A percentile compares a stretch with the other conserved stretches of the same genome.
These are phyloP conservation scores for Albatrellus sp. DNA, from an alignment of 1,284 basidiomycete species.

Conservation along the genomic window DNA sequence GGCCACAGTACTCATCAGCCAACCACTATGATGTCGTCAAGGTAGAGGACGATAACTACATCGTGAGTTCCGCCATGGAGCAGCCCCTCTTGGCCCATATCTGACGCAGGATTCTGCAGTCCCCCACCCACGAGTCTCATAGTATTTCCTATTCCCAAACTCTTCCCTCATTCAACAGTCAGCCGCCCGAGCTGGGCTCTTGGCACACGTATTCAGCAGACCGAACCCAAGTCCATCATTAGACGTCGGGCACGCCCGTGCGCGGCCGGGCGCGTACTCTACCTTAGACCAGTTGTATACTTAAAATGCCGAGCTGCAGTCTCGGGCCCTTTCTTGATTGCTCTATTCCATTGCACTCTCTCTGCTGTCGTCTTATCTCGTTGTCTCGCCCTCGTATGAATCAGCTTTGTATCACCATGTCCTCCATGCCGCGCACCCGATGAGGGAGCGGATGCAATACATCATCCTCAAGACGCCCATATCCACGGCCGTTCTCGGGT, in stretches of 20 bases:
- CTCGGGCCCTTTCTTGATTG: conserved; percentile 3
- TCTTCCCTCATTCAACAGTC: conserved; percentile 14
- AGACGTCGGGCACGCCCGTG: conserved; percentile 8
- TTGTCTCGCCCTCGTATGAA: too few species aligned
- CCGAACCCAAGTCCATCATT: conserved; percentile 44
- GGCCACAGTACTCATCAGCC: conserved; percentile 18
- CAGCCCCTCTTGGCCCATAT: not conserved
- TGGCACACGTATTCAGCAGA: conserved; percentile 57
- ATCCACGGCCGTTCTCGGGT: too few species aligned
- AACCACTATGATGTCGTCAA: conserved; percentile 21
- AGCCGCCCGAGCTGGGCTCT: conserved; percentile 27
- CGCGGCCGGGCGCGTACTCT: conserved; percentile 7
- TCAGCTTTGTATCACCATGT: too few species aligned
- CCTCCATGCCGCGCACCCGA: not conserved
- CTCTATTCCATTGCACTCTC: not conserved
- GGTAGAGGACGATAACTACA: conserved; percentile 56
- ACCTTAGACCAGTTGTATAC: conserved; percentile 6
- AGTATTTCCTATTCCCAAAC: conserved; percentile 16
- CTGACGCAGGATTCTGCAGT: conserved; percentile 4
- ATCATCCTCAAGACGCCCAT: not conserved
- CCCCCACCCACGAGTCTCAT: conserved; percentile 16
- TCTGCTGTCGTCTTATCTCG: not conserved
- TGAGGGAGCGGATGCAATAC: conserved; percentile 6
- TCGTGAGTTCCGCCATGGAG: conserved; percentile 24
- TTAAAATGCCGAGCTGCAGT: not conserved